Base-by-base conservation (phyloP, 176 grass and related monocot species). In the Juncus inflexus region DNA sequence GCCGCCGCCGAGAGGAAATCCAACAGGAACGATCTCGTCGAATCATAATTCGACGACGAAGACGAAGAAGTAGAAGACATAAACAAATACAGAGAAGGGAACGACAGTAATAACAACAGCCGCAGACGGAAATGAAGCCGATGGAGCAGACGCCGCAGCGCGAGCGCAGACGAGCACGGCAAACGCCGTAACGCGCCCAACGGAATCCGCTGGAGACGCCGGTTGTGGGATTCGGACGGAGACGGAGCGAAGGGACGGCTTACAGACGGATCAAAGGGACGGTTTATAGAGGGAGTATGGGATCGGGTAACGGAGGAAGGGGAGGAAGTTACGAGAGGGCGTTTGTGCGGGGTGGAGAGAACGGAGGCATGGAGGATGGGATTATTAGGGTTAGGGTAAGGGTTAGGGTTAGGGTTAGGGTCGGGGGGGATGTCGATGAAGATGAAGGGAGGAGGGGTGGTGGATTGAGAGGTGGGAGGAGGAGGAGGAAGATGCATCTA, bases 1-100 rank as follows among this genome's bases (percentile, higher is more conserved):
- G 94, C 89, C 0, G 86, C 80, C n/a, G 94, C 94, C 45, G 83
- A 90, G 61, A 99, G 80, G 83, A 99, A 99, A 77, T 99, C 94
- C 7, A 87, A 72, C 64, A 99, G 83, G 73, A 99, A 78, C 52
- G 83, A 86, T 76, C 73, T 77, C 19, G 76, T 80, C 59, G 70
- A 35, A 47, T 47, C 43, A 9, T 47, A 47, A 28, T 28, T 28
- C 19, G 19, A 28, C 19, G 19, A 28, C 19, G 1, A 28, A 64
- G 69, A 65, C 55, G 57, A 64, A 40, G 77, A 67, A n/a, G 77
- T 63, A 12, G 66, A 75, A 50, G 66, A 77, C 28, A 81, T 28
- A 60, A 87, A 92, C 60, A 85, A 88, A 45, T 84, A 86, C 57
- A 81, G 58, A 0, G 87, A 83, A 51, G 86, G 95, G 28, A 79